Evolutionary conservation across 2,329 filamentous ascomycete species (phyloP).

Genomic region (Aspergillus awamori): DNA sequence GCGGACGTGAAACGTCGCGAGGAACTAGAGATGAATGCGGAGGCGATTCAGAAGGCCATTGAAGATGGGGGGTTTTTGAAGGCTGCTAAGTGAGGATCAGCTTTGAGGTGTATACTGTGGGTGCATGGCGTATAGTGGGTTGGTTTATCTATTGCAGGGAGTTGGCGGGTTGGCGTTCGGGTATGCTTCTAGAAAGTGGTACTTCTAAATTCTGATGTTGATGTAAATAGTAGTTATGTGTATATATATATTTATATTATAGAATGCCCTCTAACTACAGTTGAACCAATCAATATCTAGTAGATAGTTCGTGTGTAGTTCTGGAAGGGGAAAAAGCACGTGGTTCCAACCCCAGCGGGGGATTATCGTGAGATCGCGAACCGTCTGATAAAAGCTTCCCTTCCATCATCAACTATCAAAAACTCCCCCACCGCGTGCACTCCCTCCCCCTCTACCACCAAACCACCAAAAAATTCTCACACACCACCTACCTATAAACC

Average conservation of each 20-base stretch:
- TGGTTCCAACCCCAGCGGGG: neutral
- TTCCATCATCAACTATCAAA: neutral
- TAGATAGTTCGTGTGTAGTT: neutral
- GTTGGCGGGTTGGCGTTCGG: neutral
- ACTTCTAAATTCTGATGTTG: too few relatives aligned
- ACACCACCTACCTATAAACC: too few relatives aligned
- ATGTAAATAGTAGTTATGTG: too few relatives aligned
- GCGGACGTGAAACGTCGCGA: slow-evolving; percentile 44
- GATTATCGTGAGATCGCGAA: neutral
- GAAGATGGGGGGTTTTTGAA: slow-evolving; percentile 35
- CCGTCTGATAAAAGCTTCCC: neutral
- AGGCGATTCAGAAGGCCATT: slow-evolving; percentile 50
- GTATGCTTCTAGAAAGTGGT: too few relatives aligned
- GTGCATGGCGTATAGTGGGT: neutral
- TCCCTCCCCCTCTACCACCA: too few relatives aligned
- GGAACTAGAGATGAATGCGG: slow-evolving; percentile 52
- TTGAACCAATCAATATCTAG: neutral
- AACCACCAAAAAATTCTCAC: too few relatives aligned
- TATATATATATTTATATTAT: too few relatives aligned
- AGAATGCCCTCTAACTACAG: too few relatives aligned
- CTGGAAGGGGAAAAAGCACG: neutral
- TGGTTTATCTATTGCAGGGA: neutral
- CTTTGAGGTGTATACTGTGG: neutral
- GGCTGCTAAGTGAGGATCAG: slow-evolving; percentile 14
- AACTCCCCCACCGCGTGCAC: neutral